Evolutionary conservation across 495 filamentous ascomycete genomes (phyloP), one percentile per base, ranked within the genome.

Genomic region (Talaromyces trachyspermus): DNA sequence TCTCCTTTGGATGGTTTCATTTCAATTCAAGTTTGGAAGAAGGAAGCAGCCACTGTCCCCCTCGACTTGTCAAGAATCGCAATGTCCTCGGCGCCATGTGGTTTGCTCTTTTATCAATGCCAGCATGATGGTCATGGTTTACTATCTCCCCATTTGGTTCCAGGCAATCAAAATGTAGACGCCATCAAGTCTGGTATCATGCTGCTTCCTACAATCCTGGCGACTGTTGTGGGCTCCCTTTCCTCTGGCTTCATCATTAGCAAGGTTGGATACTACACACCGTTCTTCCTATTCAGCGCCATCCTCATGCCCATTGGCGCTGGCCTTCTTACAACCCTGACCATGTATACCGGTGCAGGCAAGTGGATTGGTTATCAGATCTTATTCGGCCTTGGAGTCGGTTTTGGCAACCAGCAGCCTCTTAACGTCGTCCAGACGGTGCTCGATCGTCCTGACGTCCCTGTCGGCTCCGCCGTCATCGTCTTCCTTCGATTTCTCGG

Each of bases 101-200:
- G 49, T 54, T 1, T 73, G 70, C 50, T 71, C 72, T 49, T 36
- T 74, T 2, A 27, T 77, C 7, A 61, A n/a, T n/a, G n/a, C n/a
- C n/a, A n/a, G n/a, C n/a, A n/a, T n/a, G n/a, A n/a, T n/a, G n/a
- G n/a, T n/a, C n/a, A n/a, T n/a, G n/a, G n/a, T 80, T 15, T 83
- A 79, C 57, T 83, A 77, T 49, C 61, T 84, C 3, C 79, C 80
- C 18, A 75, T 84, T 48, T 85, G 80, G 54, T 84, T 83, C 56
- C 81, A 85, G 51, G 54, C 19, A 63, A 83, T 38, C 55, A 70
- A 40, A 58, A 60, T 37, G 60, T 57, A 9, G 66, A 54, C 15
- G 70, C 80, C 6, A 64, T 67, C 33, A 46, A 57, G 9, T 74
- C 71, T 2, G 79, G 78, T 36, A 66, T 83, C 10, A 58, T 60